Conservation (phyloP, 2,329 filamentous ascomycete genomes). For the Stromatinia cepivora region DNA sequence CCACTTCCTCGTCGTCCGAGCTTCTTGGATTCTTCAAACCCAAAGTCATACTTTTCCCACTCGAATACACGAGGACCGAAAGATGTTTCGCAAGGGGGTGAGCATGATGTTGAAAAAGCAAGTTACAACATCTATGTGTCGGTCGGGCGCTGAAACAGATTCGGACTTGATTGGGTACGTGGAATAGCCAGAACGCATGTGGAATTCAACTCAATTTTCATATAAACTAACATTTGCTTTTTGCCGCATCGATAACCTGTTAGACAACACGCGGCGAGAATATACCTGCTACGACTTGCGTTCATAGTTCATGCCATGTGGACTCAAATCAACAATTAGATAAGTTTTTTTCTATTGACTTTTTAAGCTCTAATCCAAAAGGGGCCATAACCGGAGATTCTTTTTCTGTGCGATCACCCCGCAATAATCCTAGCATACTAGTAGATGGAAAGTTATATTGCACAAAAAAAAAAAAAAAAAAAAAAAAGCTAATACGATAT, state of each 20-base stretch:
- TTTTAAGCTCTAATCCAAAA: neutral
- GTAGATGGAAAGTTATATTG: constrained; percentile 15
- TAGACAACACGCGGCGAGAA: constrained; percentile 16
- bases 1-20: constrained; percentile 5
- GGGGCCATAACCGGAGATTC: neutral
- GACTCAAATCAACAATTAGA: constrained; percentile 6
- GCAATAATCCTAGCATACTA: constrained; percentile 24
- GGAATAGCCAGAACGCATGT: neutral
- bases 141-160: constrained; percentile 8
- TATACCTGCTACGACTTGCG: neutral
- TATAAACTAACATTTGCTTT: neutral
- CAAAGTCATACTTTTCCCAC: constrained; percentile 1
- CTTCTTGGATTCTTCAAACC: constrained; percentile 15
- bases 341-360: neutral
- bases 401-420: constrained; percentile 21
- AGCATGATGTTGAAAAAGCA: constrained; percentile 16
- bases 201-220: constrained; percentile 1
- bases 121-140: neutral
- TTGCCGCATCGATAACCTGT: neutral
- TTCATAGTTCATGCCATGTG: neutral
- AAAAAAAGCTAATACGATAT: constrained; percentile 1
- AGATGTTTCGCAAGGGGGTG: constrained; percentile 11
- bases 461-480: no score
- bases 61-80: neutral
- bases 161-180: neutral